phyloP scores from a whole-genome alignment of 768 basidiomycete species.

The Chalciporus chontae region DNA sequence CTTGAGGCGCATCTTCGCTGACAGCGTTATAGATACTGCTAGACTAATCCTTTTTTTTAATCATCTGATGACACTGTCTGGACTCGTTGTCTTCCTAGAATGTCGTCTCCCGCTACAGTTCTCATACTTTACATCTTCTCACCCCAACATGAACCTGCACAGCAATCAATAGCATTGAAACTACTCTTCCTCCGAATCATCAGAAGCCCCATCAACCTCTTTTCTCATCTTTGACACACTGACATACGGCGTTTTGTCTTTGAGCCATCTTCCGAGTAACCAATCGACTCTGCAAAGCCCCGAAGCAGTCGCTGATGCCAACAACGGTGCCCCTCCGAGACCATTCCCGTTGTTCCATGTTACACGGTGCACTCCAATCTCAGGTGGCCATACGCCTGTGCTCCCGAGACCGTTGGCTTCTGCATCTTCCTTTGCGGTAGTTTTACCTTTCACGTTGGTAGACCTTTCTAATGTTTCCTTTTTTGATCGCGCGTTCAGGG shows the following conservation, averaged over 20 bases:
- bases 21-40: neutral
- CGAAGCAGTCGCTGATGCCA: constrained; percentile 79
- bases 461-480: constrained; percentile 47
- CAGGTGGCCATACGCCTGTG: constrained; percentile 74
- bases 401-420: constrained; percentile 24
- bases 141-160: too few species aligned
- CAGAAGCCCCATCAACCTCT: constrained; percentile 46
- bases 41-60: neutral
- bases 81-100: too few species aligned
- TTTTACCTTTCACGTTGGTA: constrained; percentile 34
- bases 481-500: constrained; percentile 16
- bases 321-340: constrained; percentile 49
- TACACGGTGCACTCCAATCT: constrained; percentile 75
- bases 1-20: neutral
- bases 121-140: neutral
- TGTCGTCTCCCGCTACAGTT: too few species aligned
- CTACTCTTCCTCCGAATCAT: constrained; percentile 30
- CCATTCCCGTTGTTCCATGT: constrained; percentile 81
- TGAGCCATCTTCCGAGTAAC: constrained; percentile 71
- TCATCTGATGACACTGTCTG: neutral
- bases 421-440: constrained; percentile 19
- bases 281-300: constrained; percentile 87
- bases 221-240: constrained; percentile 58
- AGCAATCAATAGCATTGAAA: neutral
- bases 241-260: constrained; percentile 62